Conservation (phyloP, 805 yeast species). For the Maudiozyma bulderi region DNA sequence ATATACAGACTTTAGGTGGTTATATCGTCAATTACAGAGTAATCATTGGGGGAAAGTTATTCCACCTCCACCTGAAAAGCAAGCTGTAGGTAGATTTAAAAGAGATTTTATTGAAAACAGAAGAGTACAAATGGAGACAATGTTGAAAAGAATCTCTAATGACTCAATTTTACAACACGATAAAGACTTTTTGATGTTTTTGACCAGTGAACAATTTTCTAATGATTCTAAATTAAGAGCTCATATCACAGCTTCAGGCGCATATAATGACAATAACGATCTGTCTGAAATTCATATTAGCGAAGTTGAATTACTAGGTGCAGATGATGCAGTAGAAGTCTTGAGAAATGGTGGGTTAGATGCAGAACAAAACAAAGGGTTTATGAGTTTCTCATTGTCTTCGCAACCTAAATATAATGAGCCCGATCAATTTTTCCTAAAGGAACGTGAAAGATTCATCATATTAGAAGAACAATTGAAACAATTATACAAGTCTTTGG, state of each 20-base stretch:
- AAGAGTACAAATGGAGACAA: constrained; percentile 72
- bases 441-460: constrained; percentile 60
- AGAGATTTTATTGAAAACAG: constrained; percentile 83
- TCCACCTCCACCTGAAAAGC: constrained; percentile 96
- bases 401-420: constrained; percentile 62
- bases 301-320: constrained; percentile 25
- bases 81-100: constrained; percentile 83
- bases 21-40: constrained; percentile 75
- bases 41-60: constrained; percentile 85
- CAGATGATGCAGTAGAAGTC: constrained; percentile 25
- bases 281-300: constrained; percentile 29
- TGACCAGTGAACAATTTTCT: constrained; percentile 62
- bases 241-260: constrained; percentile 44
- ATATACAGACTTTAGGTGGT: constrained; percentile 89
- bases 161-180: constrained; percentile 55
- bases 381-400: constrained; percentile 63
- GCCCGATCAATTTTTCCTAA: constrained; percentile 67
- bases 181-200: constrained; percentile 65
- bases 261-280: constrained; percentile 35
- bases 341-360: constrained; percentile 25
- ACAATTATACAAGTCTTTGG: constrained; percentile 60
- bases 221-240: constrained; percentile 65
- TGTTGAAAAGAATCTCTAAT: constrained; percentile 65
- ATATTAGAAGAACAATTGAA: constrained; percentile 64
- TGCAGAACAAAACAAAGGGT: constrained; percentile 54